Evolutionary conservation across 345 rosid species (phyloP).

Genomic region (Populus deltoides): DNA sequence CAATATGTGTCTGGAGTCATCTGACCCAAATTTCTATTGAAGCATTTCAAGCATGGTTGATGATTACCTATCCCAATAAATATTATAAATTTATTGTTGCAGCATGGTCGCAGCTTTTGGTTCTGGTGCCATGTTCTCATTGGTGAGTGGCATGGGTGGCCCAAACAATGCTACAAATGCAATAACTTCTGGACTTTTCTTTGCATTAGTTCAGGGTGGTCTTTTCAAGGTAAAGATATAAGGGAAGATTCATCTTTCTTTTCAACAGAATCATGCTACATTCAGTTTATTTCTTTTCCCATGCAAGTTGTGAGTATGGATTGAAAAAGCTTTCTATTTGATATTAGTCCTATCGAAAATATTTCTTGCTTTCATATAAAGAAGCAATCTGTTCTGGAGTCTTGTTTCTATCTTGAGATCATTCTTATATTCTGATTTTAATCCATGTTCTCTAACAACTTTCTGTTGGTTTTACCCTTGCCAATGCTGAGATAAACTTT

Average conservation of each 20-base stretch:
- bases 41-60: too few species aligned
- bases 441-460: background rate
- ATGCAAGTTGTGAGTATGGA: constrained; percentile 1
- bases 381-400: background rate
- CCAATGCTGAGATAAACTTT: constrained; percentile 1
- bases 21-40: background rate
- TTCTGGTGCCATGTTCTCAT: constrained; percentile 77
- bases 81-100: constrained; percentile 24
- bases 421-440: background rate
- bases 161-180: constrained; percentile 72
- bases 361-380: background rate
- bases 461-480: background rate
- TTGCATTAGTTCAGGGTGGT: constrained; percentile 81
- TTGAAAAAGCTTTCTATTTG: background rate
- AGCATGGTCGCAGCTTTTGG: constrained; percentile 97
- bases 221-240: constrained; percentile 61
- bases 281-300: background rate
- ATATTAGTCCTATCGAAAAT: background rate
- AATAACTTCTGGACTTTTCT: constrained; percentile 65
- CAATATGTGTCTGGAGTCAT: too few species aligned
- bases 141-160: constrained; percentile 81
- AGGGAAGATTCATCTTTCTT: background rate
- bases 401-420: background rate
- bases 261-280: background rate
- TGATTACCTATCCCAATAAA: background rate